Evolutionary conservation across 1,139 yeast species (phyloP), one percentile per base, ranked within the genome.

Genomic region (Protomyces arabidopsidicola): DNA sequence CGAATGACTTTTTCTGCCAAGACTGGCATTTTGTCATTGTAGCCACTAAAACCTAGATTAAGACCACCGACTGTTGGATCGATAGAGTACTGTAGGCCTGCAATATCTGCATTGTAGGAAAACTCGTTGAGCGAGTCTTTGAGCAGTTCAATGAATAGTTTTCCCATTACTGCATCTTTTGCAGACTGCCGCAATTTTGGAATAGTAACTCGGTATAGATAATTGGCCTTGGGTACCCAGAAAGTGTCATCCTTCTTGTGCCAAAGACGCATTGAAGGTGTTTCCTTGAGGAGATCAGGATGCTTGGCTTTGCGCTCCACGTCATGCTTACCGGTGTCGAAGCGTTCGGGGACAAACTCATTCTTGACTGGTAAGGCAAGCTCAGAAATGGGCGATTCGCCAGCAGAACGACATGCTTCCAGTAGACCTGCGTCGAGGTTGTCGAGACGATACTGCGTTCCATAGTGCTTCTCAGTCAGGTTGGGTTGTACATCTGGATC

Each of bases 181-280:
- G 88, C 84, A 14, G 86, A 82, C 0, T 81, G 75, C 60, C 81
- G 81, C 0, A 88, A 79, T 10, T 80, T 77, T 0, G 97, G 96
- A 55, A 67, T 68, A 42, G 20, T 36, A 84, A 93, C 78, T 55
- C 82, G 79, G 59, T 88, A 74, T 58, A 83, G 83, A 38, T 90
- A 82, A 56, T 83, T 79, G 0, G 95, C 95, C 75, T 91, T 88
- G 55, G 98, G 98, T 18, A 88, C 87, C 79, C 88, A 84, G 72
- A 93, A 89, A 57, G 86, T 84, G 69, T 93, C 97, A 75, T 93
- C 97, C 71, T 87, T 87, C 73, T 91, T 93, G 75, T 81, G 90
- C 98, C 98, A 93, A 45, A 90, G 78, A 70, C 79, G 83, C 48
- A 79, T 71, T 55, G 72, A 75, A 0, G 76, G 72, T 55, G 76